Evolutionary conservation across 75 land plant genomes (phyloP), one percentile per base, ranked within the genome.

Genomic region (Azolla pinnata): DNA sequence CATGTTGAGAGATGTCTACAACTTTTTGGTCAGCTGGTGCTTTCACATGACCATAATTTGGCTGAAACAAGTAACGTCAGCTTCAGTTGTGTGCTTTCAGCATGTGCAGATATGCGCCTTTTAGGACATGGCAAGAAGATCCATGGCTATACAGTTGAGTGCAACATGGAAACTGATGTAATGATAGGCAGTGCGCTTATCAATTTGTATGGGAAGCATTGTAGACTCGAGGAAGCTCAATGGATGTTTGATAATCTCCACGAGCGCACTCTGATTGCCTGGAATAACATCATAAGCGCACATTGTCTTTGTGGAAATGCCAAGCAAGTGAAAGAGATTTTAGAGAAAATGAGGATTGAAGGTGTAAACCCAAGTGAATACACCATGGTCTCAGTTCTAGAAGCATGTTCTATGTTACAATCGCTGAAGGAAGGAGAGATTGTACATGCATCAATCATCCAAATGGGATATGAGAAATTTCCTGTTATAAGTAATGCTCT

Each of bases 271-370:
- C 30, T 62, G 0, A 52, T 72, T 4, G 56, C 83, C 47, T 81
- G 79, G 76, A 81, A 72, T 48, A 44, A 62, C 2, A 59, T 78
- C 64, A 83, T 83, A 20, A 59, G 72, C 49, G 87, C 72, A 20
- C 81, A 65, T 56, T 59, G 62, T 7, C 79, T 67, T 33, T 56
- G 60, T 58, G 63, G 71, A 2, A 29, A 70, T 7, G 74, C 52
- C 1, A 23, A 42, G 2, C 57, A 73, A 7, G 82, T 80, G 1
- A 28, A 79, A 5, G 35, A 50, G 9, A 33, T 73, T 33, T 82
- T 72, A 29, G 2, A 66, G 0, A 45, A 65, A 46, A 79, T 82
- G 85, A 58, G 31, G 34, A 63, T 35, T 5, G 42, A 56, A 2
- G 80, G 85, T 1, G 7, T 60, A 4, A 14, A 58, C 17, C 79